phyloP scores from a whole-genome alignment of 495 filamentous ascomycete species.

The Cercophora samala region DNA sequence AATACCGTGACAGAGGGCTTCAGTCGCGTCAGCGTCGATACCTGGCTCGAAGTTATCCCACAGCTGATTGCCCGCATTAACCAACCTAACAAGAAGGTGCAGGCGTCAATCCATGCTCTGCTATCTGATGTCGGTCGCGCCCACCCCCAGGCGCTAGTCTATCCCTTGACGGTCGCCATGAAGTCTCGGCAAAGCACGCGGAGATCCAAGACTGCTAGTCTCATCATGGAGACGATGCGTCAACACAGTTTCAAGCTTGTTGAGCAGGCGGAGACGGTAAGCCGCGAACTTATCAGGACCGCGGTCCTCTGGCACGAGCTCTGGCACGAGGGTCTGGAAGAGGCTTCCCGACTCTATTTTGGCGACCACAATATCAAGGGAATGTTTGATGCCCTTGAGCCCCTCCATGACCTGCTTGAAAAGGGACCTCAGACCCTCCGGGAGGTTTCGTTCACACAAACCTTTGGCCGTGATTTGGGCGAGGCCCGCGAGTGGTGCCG shows the following conservation, averaged over 20 bases:
- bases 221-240: slow-evolving; percentile 97
- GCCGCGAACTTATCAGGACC: slow-evolving; percentile 90
- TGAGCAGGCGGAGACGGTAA: slow-evolving; percentile 91
- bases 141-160: slow-evolving; percentile 98
- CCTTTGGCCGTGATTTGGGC: slow-evolving; percentile 89
- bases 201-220: slow-evolving; percentile 75
- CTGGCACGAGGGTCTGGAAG: slow-evolving; percentile 98
- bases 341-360: slow-evolving; percentile 88
- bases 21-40: slow-evolving; percentile 86
- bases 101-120: slow-evolving; percentile 84
- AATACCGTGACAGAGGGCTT: slow-evolving; percentile 84
- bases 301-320: slow-evolving; percentile 97
- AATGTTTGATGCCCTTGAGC: slow-evolving; percentile 89
- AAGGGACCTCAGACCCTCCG: slow-evolving; percentile 85
- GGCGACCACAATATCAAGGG: slow-evolving; percentile 94
- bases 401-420: slow-evolving; percentile 87
- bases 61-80: slow-evolving; percentile 97
- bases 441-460: slow-evolving; percentile 96
- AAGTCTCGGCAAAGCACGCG: slow-evolving; percentile 76
- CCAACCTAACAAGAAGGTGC: slow-evolving; percentile 80
- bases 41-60: slow-evolving; percentile 96
- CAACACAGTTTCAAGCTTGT: slow-evolving; percentile 91
- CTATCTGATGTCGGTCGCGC: slow-evolving; percentile 86
- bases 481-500: slow-evolving; percentile 95
- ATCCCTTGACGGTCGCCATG: slow-evolving; percentile 97